Evolutionary conservation across 768 basidiomycete genomes (phyloP).

Genomic region (Lactarius sp.): DNA sequence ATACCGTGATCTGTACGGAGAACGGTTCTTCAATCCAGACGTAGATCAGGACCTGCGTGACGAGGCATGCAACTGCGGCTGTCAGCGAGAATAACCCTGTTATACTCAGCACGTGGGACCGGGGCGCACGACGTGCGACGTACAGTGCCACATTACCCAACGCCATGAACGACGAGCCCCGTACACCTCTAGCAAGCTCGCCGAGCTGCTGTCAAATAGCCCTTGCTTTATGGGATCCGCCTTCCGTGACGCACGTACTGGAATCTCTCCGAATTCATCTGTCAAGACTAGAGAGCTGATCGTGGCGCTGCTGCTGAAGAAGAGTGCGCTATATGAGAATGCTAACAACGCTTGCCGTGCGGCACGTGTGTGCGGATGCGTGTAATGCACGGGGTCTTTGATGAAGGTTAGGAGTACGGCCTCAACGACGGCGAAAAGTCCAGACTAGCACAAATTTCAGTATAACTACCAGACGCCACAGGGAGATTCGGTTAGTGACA

Average conservation of each 20-base stretch:
- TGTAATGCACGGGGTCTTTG: background rate
- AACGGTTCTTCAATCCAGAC: slow-evolving; percentile 13
- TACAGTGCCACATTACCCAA: slow-evolving; percentile 21
- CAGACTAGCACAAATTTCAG: slow-evolving; percentile 5
- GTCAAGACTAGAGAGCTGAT: slow-evolving; percentile 18
- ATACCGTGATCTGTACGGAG: slow-evolving; percentile 3
- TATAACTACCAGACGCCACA: background rate
- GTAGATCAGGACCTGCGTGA: slow-evolving; percentile 12
- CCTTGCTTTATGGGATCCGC: slow-evolving; percentile 12
- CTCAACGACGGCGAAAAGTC: slow-evolving; percentile 15
- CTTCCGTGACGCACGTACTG: slow-evolving; percentile 9
- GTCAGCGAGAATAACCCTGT: slow-evolving; percentile 15
- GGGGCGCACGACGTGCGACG: background rate
- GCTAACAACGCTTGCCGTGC: slow-evolving; percentile 3
- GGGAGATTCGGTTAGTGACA: background rate
- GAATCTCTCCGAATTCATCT: slow-evolving; percentile 16
- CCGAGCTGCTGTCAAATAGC: slow-evolving; percentile 14
- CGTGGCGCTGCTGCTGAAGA: slow-evolving; percentile 17
- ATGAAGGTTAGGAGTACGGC: slow-evolving; percentile 10
- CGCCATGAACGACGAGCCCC: slow-evolving; percentile 17
- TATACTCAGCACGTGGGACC: background rate
- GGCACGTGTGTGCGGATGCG: slow-evolving; percentile 3
- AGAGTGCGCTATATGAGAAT: slow-evolving; percentile 17
- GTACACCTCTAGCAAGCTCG: slow-evolving; percentile 16
- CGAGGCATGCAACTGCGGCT: slow-evolving; percentile 5